Evolutionary conservation across 1,284 basidiomycete genomes (phyloP).

Genomic region (Pholiota adiposa): DNA sequence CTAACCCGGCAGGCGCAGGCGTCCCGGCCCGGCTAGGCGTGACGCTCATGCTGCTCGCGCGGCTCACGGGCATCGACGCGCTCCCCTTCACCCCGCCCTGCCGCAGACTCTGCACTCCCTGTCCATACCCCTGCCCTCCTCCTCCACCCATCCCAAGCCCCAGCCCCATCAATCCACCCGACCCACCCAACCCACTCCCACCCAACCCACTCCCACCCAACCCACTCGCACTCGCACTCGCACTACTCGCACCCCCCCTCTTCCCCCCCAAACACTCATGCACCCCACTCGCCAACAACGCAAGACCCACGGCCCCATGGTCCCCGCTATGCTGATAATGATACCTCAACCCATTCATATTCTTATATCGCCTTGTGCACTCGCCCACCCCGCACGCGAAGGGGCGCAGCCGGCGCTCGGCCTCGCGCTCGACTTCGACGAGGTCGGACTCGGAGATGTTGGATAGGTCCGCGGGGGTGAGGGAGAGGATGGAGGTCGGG

Average conservation of each 20-base stretch:
- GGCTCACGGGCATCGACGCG: conserved; percentile 37
- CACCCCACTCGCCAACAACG: conserved; percentile 82
- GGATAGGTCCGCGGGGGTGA: conserved; percentile 33
- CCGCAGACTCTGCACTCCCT: neutral
- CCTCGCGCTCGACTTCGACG: conserved; percentile 78
- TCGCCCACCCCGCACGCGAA: conserved; percentile 91
- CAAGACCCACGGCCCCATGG: conserved; percentile 87
- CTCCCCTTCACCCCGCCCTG: conserved; percentile 26
- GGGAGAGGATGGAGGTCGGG: conserved; percentile 25
- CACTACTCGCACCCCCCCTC: conserved; percentile 7
- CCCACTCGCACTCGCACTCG: too few relatives aligned
- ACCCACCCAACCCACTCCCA: too few relatives aligned
- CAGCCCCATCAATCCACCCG: conserved; percentile 10
- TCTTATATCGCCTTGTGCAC: conserved; percentile 95
- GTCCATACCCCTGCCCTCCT: neutral
- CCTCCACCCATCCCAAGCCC: conserved; percentile 25
- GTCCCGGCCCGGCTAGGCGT: conserved; percentile 36
- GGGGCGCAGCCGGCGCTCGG: conserved; percentile 79
- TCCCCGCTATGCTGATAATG: conserved; percentile 98
- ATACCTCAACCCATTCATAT: conserved; percentile 95
- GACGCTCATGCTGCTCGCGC: conserved; percentile 29
- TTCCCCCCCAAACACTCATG: conserved; percentile 60
- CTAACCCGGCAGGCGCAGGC: conserved; percentile 35
- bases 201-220: too few relatives aligned
- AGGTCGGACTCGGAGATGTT: conserved; percentile 69